Evolutionary conservation across 306 rosid species (phyloP), one percentile per base, ranked within the genome.

Genomic region (apple (Malus domestica)): DNA sequence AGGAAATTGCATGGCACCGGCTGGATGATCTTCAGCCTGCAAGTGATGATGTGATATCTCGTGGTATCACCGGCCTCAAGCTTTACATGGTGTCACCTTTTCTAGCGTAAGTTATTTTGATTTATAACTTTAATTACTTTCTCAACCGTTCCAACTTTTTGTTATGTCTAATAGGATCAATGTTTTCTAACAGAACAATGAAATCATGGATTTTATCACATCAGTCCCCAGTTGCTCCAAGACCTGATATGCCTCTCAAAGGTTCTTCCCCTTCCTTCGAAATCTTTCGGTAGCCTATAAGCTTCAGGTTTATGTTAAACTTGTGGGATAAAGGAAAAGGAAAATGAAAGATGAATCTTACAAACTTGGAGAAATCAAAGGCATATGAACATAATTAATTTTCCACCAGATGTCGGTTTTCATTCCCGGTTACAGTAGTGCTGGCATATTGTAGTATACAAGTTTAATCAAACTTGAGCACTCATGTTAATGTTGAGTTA

Each of bases 51-150:
- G 97, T 92, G 77, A 95, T 95, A 89, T 92, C 97, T 74, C 98
- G 97, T 82, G 96, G 97, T 73, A 82, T 86, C 81, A 90, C 88
- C 33, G 98, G 98, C 78, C 97, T 95, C 81, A 95, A 95, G 87
- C 93, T 95, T 81, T 95, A 95, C 82, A 95, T 95, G 98, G 98
- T 95, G 84, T 81, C 98, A 72, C 98, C 98, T 78, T 95, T 95
- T 83, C 80, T 95, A 44, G 87, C 84, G 97, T 95, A 86, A 86
- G 98, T 81, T 80, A 68, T 81, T 60, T 38, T 49, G 23, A 20
- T 57, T 19, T 67, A 62, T 69, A 61, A 74, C 12, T 70, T 84
- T 75, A 72, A 33, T 89, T 49, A 76, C 80, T 80, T 76, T 67
- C 72, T 49, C 12, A 15, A 38, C 20, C 72, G 65, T 57, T 78